phyloP scores from a whole-genome alignment of 192 early-diverging fungal species.

The Phycomyces nitens region DNA sequence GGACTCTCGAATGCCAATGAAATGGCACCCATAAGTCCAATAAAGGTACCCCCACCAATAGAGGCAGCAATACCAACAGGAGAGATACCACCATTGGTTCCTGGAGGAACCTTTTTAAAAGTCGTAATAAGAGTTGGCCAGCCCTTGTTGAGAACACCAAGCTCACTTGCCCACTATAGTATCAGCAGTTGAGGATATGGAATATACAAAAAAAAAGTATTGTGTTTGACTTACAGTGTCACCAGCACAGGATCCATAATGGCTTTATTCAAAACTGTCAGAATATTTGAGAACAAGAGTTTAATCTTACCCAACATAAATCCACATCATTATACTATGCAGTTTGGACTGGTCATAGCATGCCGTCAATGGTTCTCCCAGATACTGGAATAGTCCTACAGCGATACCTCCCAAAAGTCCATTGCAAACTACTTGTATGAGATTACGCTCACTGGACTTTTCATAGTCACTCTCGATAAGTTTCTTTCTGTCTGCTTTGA shows the following conservation, averaged over 20 bases:
- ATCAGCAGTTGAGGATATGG: neutral
- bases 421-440: constrained; percentile 51
- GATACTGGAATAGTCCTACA: constrained; percentile 37
- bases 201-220: neutral
- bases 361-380: constrained; percentile 24
- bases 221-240: constrained; percentile 44
- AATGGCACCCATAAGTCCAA: constrained; percentile 61
- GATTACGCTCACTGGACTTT: constrained; percentile 42
- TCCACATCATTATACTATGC: constrained; percentile 39
- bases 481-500: constrained; percentile 40
- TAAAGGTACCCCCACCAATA: constrained; percentile 64
- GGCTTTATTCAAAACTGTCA: constrained; percentile 14
- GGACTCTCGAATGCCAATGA: constrained; percentile 47
- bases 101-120: constrained; percentile 73
- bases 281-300: neutral
- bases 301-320: constrained; percentile 45
- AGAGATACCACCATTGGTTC: constrained; percentile 87
- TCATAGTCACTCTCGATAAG: constrained; percentile 42
- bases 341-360: constrained; percentile 28
- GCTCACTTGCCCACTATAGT: constrained; percentile 79
- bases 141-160: constrained; percentile 73
- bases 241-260: constrained; percentile 56
- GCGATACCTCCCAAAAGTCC: constrained; percentile 43
- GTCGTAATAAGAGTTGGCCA: constrained; percentile 85
- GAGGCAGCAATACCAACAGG: constrained; percentile 74